Evolutionary conservation across 495 filamentous ascomycete species (phyloP).

Genomic region (Tuber magnatum): DNA sequence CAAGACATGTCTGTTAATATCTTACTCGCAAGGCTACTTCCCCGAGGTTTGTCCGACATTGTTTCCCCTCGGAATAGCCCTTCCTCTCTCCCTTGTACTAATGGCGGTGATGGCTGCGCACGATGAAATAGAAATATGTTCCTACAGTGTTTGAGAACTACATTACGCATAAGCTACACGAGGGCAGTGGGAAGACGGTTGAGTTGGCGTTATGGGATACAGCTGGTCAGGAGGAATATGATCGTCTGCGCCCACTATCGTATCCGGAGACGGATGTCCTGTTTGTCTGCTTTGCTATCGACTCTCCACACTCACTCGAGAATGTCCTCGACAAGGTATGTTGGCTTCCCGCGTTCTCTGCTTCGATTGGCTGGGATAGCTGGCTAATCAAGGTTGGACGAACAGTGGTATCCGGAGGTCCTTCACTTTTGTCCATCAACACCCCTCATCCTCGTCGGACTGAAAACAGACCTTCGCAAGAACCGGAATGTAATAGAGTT

Average conservation of each 20-base stretch:
- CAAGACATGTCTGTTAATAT: slow-evolving; percentile 97
- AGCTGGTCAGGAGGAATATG: slow-evolving; percentile 97
- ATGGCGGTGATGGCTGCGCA: slow-evolving; percentile 6
- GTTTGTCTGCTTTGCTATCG: slow-evolving; percentile 98
- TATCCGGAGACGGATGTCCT: slow-evolving; percentile 97
- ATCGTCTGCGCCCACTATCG: slow-evolving; percentile 86
- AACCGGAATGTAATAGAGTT: slow-evolving; percentile 96
- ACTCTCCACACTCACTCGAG: slow-evolving; percentile 94
- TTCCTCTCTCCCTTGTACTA: neutral
- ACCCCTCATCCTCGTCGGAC: slow-evolving; percentile 84
- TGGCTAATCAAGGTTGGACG: slow-evolving; percentile 24
- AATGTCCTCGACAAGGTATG: slow-evolving; percentile 97
- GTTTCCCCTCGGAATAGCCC: neutral
- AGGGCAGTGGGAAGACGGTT: slow-evolving; percentile 78
- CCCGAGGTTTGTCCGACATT: slow-evolving; percentile 65
- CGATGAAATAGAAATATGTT: slow-evolving; percentile 81
- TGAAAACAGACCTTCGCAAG: slow-evolving; percentile 91
- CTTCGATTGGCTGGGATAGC: slow-evolving; percentile 13
- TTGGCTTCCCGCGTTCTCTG: slow-evolving; percentile 7
- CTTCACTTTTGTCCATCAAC: slow-evolving; percentile 98
- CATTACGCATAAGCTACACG: slow-evolving; percentile 89
- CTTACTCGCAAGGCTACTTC: slow-evolving; percentile 95
- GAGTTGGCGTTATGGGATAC: slow-evolving; percentile 98
- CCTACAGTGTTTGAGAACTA: slow-evolving; percentile 99
- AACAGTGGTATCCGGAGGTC: slow-evolving; percentile 96